phyloP scores from a whole-genome alignment of 257 asterid species.

The Sherardia arvensis region DNA sequence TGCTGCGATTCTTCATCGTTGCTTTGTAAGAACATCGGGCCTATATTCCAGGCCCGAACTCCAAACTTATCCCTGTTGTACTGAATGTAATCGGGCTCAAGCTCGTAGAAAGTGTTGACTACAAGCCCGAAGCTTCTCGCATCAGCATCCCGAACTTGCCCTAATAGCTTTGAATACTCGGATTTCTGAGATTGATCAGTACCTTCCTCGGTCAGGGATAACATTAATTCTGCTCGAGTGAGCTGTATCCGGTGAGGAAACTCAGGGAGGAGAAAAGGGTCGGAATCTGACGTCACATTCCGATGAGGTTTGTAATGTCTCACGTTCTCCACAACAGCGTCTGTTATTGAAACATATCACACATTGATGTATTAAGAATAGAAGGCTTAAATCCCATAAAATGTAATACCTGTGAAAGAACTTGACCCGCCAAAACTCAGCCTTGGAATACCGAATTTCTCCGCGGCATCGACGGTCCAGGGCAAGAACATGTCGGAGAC shows the following conservation, averaged over 20 bases:
- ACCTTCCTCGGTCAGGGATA: neutral
- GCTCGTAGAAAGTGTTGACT: conserved; percentile 1
- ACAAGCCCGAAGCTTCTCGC: neutral
- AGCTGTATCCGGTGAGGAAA: conserved; percentile 20
- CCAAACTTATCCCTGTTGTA: neutral
- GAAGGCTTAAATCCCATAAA: too few species aligned
- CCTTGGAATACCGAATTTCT: neutral
- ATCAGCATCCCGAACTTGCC: neutral
- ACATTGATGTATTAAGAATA: too few species aligned
- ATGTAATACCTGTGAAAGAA: too few species aligned
- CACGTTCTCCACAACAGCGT: neutral
- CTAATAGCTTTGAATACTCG: neutral
- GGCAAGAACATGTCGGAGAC: neutral
- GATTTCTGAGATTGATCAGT: neutral
- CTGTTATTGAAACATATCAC: too few species aligned
- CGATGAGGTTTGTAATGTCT: conserved; percentile 14
- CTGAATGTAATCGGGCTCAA: neutral
- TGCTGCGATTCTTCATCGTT: neutral
- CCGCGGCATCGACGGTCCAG: neutral
- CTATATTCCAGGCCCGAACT: neutral
- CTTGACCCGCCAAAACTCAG: neutral
- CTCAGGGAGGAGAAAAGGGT: conserved; percentile 25
- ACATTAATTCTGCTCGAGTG: neutral
- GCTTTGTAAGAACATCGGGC: neutral
- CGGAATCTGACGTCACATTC: conserved; percentile 19